Evolutionary conservation across 495 filamentous ascomycete genomes (phyloP), one percentile per base, ranked within the genome.

Genomic region (Penicillium salamii): DNA sequence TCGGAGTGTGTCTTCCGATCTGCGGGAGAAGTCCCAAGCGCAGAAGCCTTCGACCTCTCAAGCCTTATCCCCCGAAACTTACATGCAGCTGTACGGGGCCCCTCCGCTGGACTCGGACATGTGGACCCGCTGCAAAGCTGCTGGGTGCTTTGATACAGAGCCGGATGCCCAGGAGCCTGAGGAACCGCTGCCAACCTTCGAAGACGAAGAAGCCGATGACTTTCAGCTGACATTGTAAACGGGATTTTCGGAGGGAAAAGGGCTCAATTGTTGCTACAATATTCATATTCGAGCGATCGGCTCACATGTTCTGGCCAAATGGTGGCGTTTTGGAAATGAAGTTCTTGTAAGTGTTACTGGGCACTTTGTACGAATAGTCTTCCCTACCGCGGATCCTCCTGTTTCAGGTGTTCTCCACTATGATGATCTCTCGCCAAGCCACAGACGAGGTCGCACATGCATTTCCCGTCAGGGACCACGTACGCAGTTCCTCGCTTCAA

Each of bases 1-100:
- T 21, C 78, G 90, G 13, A 76, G 75, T 13, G 78, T 84, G 12
- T 85, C 85, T 7, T 69, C 73, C 8, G 69, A 58, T 4, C 49
- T 82, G 53, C 64, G 66, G 34, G 67, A 67, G 39, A 66, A 63
- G 14, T 50, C 39, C 23, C 24, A 48, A 2, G 41, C 47, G 2
- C 55, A 62, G 33, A 50, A 52, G 36, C 32, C 60, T 14, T 49
- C 42, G 3, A 53, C 57, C 31, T 57, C 53, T 2, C 41, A 68
- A 23, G 53, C 60, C 3, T 59, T 78, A 8, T 66, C 70, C 12
- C 71, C 75, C 4, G 66, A 70, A 24, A 71, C 61, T 9, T 79
- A 78, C 53, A 57, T 72, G 49, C 62, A 70, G 48, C 66, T 71
- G 5, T 73, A 74, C 42, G 71, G 72, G 9, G 46, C 60, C 2